Conservation (phyloP, 2,329 filamentous ascomycete species). For the Didymella segeticola region DNA sequence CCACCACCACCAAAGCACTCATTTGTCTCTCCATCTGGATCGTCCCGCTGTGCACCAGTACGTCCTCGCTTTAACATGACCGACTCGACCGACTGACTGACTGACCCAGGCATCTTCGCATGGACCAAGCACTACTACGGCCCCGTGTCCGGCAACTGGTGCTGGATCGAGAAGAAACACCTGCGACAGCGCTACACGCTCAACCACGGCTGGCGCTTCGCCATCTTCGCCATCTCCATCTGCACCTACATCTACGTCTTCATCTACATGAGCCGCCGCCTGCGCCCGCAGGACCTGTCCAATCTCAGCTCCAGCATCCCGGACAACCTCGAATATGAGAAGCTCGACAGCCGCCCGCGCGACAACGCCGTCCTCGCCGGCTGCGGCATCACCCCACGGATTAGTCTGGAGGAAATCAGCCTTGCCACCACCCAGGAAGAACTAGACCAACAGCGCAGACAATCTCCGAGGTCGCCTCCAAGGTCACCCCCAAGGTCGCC, state of each 20-base stretch:
- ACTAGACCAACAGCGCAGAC: no score
- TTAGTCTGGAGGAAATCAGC: conserved; percentile 4
- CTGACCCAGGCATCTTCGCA: conserved; percentile 6
- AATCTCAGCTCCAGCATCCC: conserved; percentile 10
- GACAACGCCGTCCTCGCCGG: conserved; percentile 14
- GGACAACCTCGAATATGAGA: not conserved
- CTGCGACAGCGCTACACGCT: conserved; percentile 54
- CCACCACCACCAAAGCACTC: conserved; percentile 36
- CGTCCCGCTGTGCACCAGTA: conserved; percentile 50
- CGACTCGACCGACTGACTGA: no score
- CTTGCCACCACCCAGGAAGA: no score
- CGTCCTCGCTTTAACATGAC: no score
- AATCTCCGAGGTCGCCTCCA: no score
- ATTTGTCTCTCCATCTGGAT: conserved; percentile 53
- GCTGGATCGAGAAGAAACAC: conserved; percentile 53
- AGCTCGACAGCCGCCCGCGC: not conserved
- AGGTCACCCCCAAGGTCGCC: no score
- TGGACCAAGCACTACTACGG: conserved; percentile 23
- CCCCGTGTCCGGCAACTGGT: conserved; percentile 57
- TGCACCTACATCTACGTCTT: conserved; percentile 55
- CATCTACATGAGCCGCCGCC: conserved; percentile 37
- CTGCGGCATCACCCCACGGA: conserved; percentile 5
- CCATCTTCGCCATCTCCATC: conserved; percentile 52
- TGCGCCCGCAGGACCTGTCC: conserved; percentile 14
- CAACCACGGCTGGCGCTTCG: conserved; percentile 56